Conservation (phyloP, 108 stramenopile species). For the Skeletonema menzelii region DNA sequence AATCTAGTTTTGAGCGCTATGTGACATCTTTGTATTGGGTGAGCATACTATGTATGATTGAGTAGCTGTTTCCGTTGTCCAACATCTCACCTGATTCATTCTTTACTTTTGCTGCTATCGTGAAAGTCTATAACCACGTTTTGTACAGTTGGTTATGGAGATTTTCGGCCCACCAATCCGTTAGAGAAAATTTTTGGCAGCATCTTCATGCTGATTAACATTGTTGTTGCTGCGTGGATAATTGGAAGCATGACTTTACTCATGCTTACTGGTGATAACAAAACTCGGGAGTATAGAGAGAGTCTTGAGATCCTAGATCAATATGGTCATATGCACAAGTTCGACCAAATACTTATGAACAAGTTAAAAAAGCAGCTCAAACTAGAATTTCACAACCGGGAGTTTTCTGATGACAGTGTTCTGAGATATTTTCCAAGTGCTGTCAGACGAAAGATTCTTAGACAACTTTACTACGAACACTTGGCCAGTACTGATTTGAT, state of each 20-base stretch:
- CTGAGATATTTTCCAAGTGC: slow-evolving; percentile 50
- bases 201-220: slow-evolving; percentile 50
- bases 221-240: slow-evolving; percentile 50
- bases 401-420: slow-evolving; percentile 56
- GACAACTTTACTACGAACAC: slow-evolving; percentile 39
- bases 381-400: slow-evolving; percentile 53
- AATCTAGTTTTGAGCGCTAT: slow-evolving; percentile 47
- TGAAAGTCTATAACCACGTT: slow-evolving; percentile 47
- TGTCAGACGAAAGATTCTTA: slow-evolving; percentile 52
- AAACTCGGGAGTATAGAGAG: slow-evolving; percentile 54
- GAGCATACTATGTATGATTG: too few species aligned
- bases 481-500: slow-evolving; percentile 36
- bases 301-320: slow-evolving; percentile 33
- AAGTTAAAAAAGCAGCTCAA: slow-evolving; percentile 40
- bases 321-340: slow-evolving; percentile 42
- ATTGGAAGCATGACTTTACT: slow-evolving; percentile 56
- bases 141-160: slow-evolving; percentile 56
- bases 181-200: slow-evolving; percentile 42
- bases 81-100: too few species aligned
- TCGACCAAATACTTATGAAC: slow-evolving; percentile 33
- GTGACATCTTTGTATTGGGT: slow-evolving; percentile 49
- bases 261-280: slow-evolving; percentile 53
- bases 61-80: too few species aligned
- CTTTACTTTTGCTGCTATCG: too few species aligned
- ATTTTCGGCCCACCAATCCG: slow-evolving; percentile 41